A percentile compares a stretch with the other conserved stretches of the same genome.
phyloP scores from a whole-genome alignment of 768 basidiomycete species.

The Tylopilus vinaceipallidus region DNA sequence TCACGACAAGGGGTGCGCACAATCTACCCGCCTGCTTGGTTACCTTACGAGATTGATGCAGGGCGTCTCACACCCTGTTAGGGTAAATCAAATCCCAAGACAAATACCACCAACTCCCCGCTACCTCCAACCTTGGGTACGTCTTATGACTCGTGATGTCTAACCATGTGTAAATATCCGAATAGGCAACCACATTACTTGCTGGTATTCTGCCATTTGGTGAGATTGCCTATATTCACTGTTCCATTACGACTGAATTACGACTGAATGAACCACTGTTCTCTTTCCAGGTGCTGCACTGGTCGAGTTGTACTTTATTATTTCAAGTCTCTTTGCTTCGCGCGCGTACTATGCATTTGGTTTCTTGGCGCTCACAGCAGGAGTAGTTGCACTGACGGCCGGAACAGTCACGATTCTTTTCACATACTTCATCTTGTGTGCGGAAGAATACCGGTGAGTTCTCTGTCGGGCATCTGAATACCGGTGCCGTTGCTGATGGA shows the following conservation, averaged over 20 bases:
- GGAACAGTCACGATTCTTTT: constrained; percentile 89
- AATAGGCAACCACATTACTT: constrained; percentile 68
- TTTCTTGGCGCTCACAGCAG: constrained; percentile 84
- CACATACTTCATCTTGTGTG: constrained; percentile 88
- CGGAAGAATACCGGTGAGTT: constrained; percentile 86
- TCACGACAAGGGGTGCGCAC: constrained; percentile 76
- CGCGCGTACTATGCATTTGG: constrained; percentile 96
- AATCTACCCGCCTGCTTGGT: background rate
- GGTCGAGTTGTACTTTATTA: constrained; percentile 90
- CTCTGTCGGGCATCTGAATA: background rate
- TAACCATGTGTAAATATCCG: constrained; percentile 11
- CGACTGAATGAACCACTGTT: background rate
- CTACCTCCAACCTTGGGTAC: constrained; percentile 80
- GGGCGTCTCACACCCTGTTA: constrained; percentile 77
- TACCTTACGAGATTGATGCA: constrained; percentile 30
- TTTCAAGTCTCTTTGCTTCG: constrained; percentile 89
- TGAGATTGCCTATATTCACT: constrained; percentile 30
- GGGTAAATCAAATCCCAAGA: constrained; percentile 92
- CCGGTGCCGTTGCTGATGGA: constrained; percentile 1
- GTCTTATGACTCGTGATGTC: constrained; percentile 19
- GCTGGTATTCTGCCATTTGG: constrained; percentile 92
- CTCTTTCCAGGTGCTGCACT: constrained; percentile 78
- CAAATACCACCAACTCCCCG: constrained; percentile 89
- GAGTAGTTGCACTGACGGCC: constrained; percentile 80
- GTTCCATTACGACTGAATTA: constrained; percentile 1